Evolutionary conservation across 495 filamentous ascomycete species (phyloP), one percentile per base, ranked within the genome.

Genomic region (Amorphotheca resinae): DNA sequence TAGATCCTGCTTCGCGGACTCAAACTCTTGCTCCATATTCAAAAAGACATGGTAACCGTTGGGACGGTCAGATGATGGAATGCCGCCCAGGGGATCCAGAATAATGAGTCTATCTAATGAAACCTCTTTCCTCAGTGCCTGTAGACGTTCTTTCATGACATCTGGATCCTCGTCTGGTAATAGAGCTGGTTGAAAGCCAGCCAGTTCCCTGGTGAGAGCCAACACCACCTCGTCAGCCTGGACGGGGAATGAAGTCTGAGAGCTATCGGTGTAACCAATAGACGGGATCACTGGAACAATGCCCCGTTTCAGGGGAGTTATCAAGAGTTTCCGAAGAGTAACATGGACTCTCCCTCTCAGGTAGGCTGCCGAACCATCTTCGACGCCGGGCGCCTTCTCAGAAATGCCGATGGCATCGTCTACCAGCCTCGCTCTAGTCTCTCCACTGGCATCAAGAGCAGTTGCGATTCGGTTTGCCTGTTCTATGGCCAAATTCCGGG

Each of bases 11-110:
- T 68, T 61, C 23, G 94, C 80, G 22, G 70, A 67, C 2, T 69
- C 60, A 54, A 79, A 93, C 50, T 99, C 87, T 54, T 96, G 87
- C 56, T 93, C 83, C 52, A 99, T 71, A 52, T 99, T 99, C 59
- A 99, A 73, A 58, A 95, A 99, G 2, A 95, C 74, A 54, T 95
- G 84, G 11, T 82, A 78, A 7, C 73, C 72, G 31, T 82, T 73
- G 0, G 72, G 73, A 12, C 77, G 72, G 31, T 73, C 72, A 39
- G 65, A 69, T 0, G 81, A 70, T 1, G 91, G 93, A 38, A 91
- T 87, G 6, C 93, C 91, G 4, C 91, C 91, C 1, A 83, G 57
- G 0, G 84, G 82, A 61, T 99, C 93, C 12, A 99, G 67, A 18
- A 96, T 67, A 51, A 99, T 89, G 20, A 99, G 67, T 2, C 91